Conservation (phyloP, 2,329 filamentous ascomycete species). For the Neocatenulostroma microsporum region DNA sequence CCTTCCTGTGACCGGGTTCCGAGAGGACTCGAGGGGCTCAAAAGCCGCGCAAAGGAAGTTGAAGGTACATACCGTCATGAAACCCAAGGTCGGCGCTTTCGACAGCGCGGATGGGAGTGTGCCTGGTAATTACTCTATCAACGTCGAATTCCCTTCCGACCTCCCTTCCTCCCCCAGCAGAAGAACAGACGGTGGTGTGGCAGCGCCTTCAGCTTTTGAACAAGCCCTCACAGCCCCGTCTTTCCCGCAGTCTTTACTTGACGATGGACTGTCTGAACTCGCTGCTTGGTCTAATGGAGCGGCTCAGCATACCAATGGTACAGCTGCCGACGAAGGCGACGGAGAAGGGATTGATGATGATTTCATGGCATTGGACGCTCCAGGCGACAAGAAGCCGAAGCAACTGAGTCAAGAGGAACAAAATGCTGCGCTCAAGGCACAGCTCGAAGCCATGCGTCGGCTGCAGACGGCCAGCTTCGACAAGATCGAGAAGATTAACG, state of each 20-base stretch:
- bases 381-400: conserved; percentile 1
- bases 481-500: conserved; percentile 37
- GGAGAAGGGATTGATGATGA: conserved; percentile 24
- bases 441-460: conserved; percentile 38
- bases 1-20: conserved; percentile 51
- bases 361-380: conserved; percentile 32
- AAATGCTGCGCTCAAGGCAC: conserved; percentile 26
- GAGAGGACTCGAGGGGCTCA: conserved; percentile 21
- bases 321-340: conserved; percentile 7
- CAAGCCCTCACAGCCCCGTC: conserved; percentile 36
- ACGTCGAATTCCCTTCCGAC: conserved; percentile 50
- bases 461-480: conserved; percentile 40
- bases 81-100: conserved; percentile 64
- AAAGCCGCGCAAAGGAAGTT: no score
- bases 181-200: conserved; percentile 13
- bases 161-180: no score
- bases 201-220: conserved; percentile 28
- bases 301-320: conserved; percentile 6
- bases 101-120: conserved; percentile 30
- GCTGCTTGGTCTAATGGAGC: conserved; percentile 31
- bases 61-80: conserved; percentile 57
- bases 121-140: conserved; percentile 56
- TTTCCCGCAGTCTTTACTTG: conserved; percentile 33
- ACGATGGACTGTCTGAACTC: conserved; percentile 29
- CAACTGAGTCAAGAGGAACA: conserved; percentile 18